Percentiles rank a stretch among this genome's conserved stretches.
These are phyloP conservation scores for Cercospora sesami DNA, from an alignment of 2,329 filamentous ascomycete genomes.

Conservation along the genomic window DNA sequence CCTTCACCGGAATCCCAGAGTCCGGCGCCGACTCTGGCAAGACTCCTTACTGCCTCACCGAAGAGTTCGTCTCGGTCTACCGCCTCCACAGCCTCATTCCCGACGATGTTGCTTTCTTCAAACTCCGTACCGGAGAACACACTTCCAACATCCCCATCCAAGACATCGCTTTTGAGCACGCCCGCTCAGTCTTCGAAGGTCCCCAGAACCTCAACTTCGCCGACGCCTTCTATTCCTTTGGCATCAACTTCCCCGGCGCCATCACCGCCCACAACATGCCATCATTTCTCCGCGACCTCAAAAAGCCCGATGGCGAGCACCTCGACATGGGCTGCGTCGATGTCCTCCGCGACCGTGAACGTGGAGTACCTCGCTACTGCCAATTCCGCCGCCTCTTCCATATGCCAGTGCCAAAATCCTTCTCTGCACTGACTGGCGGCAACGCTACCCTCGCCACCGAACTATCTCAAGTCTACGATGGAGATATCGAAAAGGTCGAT, in stretches of 20 bases:
- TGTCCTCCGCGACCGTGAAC: slow-evolving; percentile 51
- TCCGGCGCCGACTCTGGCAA: slow-evolving; percentile 43
- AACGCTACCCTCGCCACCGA: slow-evolving; percentile 41
- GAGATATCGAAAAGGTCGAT: slow-evolving; percentile 48
- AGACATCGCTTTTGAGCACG: slow-evolving; percentile 40
- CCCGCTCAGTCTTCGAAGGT: slow-evolving; percentile 37
- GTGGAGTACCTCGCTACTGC: slow-evolving; percentile 50
- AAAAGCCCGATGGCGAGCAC: slow-evolving; percentile 45
- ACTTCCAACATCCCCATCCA: slow-evolving; percentile 36
- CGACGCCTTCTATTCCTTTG: slow-evolving; percentile 50
- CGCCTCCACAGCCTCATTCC: slow-evolving; percentile 46
- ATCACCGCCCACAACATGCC: slow-evolving; percentile 47
- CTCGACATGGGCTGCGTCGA: slow-evolving; percentile 51
- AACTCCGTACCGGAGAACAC: slow-evolving; percentile 34
- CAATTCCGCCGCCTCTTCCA: slow-evolving; percentile 49
- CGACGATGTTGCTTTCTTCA: slow-evolving; percentile 42
- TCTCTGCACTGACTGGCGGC: slow-evolving; percentile 45
- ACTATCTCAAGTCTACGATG: slow-evolving; percentile 44
- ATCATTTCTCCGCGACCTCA: slow-evolving; percentile 45
- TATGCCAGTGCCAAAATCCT: slow-evolving; percentile 41
- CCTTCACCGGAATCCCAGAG: slow-evolving; percentile 45
- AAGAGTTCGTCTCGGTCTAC: slow-evolving; percentile 51
- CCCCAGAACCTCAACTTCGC: slow-evolving; percentile 35
- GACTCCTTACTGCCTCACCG: slow-evolving; percentile 46
- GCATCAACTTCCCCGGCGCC: slow-evolving; percentile 52